Evolutionary conservation across 2,329 filamentous ascomycete genomes (phyloP).

Genomic region (Aspergillus aculeatinus): DNA sequence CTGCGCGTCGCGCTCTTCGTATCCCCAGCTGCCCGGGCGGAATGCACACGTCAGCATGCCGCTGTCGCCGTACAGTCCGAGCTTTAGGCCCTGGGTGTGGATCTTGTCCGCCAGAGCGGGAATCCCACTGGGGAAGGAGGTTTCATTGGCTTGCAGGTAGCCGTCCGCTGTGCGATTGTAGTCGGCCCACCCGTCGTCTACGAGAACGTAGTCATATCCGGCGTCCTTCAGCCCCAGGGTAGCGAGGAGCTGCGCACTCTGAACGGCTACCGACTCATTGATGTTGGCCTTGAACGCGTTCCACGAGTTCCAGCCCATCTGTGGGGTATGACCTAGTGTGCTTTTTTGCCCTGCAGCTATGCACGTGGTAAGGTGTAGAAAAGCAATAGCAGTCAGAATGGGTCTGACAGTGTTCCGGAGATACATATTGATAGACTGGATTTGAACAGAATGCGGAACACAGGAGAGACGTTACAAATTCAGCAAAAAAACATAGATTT

Average conservation of each 20-base stretch:
- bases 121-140: constrained; percentile 48
- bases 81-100: neutral
- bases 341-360: too few species aligned
- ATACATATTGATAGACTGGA: too few species aligned
- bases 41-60: constrained; percentile 38
- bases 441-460: too few species aligned
- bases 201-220: constrained; percentile 35
- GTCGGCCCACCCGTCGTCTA: constrained; percentile 44
- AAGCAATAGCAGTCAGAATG: too few species aligned
- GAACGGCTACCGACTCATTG: constrained; percentile 2
- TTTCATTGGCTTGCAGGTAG: constrained; percentile 35
- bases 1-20: constrained; percentile 55
- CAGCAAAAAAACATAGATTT: too few species aligned
- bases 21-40: constrained; percentile 48
- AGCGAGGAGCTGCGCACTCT: neutral
- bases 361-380: too few species aligned
- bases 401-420: too few species aligned
- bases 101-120: neutral
- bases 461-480: too few species aligned
- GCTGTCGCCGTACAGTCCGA: constrained; percentile 47
- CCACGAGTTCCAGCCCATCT: constrained; percentile 13
- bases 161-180: constrained; percentile 18
- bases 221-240: constrained; percentile 8
- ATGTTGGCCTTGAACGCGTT: constrained; percentile 12
- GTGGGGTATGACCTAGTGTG: neutral